Evolutionary conservation across 768 basidiomycete species (phyloP), one percentile per base, ranked within the genome.

Genomic region (Tylopilus vinaceipallidus): DNA sequence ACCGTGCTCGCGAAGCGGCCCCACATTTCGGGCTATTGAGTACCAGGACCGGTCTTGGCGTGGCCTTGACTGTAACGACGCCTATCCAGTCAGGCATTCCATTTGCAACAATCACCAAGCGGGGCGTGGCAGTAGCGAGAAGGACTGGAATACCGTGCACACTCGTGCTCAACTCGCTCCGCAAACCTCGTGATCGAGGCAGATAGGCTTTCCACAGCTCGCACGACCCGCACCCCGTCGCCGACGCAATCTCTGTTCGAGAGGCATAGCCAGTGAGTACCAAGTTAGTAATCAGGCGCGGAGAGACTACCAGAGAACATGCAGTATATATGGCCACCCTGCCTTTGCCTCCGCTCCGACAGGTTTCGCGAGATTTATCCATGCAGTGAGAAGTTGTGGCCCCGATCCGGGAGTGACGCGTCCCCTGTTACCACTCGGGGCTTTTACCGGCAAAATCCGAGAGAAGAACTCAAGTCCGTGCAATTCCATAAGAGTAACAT

Each of bases 41-140:
- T 7, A 9, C 62, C 26, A 59, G 42, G 1, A 72, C 11, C 9
- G 65, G 68, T n/a, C 57, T 61, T 3, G 55, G 32, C 2, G 58
- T 53, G 2, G 16, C 13, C 6, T 59, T 47, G 23, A 65, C 57
- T 2, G 65, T 63, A n/a, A 62, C 41, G 0, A 52, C 41, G 26
- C 17, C 30, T 0, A 40, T 40, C 47, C 41, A 58, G 36, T 65
- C 61, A 24, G 68, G 67, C 0, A 58, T 42, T 1, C 49, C 63
- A 29, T 71, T 74, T 0, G 68, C 35, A 3, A 72, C 64, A 11
- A 73, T 42, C 23, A 70, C 65, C 30, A 73, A 41, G 7, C 68
- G 55, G 2, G 60, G 55, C 1, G 59, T 3, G 72, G 73, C 0
- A 75, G 52, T 0, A 75, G 57, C 2, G 69, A 50, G 7, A 74